Conservation (phyloP, 768 basidiomycete genomes). For the Boletus coccyginus region DNA sequence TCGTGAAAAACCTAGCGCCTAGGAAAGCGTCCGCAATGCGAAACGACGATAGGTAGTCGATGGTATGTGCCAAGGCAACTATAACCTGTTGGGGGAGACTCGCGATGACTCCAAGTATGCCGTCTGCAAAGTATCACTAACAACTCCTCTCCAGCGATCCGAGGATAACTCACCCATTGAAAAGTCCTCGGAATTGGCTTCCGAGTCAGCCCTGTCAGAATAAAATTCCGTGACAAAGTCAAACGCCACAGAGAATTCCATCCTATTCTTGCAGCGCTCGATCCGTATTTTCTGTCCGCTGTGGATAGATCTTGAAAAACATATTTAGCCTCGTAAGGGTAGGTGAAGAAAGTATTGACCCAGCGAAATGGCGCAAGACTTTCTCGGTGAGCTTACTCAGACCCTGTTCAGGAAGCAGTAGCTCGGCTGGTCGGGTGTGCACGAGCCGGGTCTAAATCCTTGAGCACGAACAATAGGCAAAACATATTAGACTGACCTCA, state of each 20-base stretch:
- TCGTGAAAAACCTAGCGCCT: conserved; percentile 74
- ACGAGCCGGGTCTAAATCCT: conserved; percentile 74
- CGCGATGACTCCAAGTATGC: conserved; percentile 57
- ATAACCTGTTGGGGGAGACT: conserved; percentile 70
- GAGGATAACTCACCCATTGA: conserved; percentile 13
- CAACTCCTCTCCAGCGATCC: background rate
- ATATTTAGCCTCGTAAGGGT: conserved; percentile 8
- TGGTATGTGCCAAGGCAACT: conserved; percentile 68
- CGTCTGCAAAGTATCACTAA: conserved; percentile 38
- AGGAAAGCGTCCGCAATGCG: conserved; percentile 75
- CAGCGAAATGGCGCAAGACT: conserved; percentile 68
- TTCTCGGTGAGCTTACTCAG: conserved; percentile 72
- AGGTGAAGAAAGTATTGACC: conserved; percentile 39
- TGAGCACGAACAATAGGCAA: background rate
- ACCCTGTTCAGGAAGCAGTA: conserved; percentile 60
- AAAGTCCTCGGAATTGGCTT: conserved; percentile 38
- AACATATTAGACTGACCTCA: conserved; percentile 49
- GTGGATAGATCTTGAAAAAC: conserved; percentile 34
- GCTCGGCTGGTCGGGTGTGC: conserved; percentile 80
- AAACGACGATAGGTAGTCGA: conserved; percentile 71
- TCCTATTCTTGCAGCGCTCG: conserved; percentile 54
- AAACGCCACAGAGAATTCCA: conserved; percentile 71
- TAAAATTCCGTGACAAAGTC: conserved; percentile 65
- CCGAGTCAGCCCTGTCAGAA: conserved; percentile 41
- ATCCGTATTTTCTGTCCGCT: conserved; percentile 49